Evolutionary conservation across 2,329 filamentous ascomycete genomes (phyloP).

Genomic region (Cladosporium sp.): DNA sequence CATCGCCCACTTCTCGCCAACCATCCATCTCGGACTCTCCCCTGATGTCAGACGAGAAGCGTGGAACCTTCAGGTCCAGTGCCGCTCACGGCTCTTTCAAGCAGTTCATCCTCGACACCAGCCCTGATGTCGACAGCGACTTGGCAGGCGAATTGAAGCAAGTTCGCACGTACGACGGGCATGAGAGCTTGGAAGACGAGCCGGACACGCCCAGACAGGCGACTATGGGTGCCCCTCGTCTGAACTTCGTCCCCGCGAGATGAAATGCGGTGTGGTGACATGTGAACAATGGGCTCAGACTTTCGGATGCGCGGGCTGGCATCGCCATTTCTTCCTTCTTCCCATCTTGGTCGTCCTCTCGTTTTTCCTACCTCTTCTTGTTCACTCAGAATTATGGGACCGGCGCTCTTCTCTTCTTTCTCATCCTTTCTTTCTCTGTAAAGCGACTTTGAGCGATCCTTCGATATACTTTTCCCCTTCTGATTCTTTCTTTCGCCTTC

Average conservation of each 20-base stretch:
- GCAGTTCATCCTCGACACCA: slow-evolving; percentile 13
- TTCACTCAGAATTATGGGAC: background rate
- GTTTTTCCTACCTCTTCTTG: no score
- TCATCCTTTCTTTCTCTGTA: background rate
- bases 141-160: slow-evolving; percentile 4
- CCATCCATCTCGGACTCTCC: slow-evolving; percentile 5
- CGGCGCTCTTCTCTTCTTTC: background rate
- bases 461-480: background rate
- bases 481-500: no score
- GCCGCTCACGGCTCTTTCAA: slow-evolving; percentile 5
- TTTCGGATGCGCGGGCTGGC: background rate
- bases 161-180: background rate
- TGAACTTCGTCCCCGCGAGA: background rate
- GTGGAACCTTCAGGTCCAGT: background rate
- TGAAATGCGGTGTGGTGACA: no score
- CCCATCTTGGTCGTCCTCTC: background rate
- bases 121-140: slow-evolving; percentile 3
- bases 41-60: background rate
- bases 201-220: slow-evolving; percentile 13
- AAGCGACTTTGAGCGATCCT: background rate
- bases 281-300: no score
- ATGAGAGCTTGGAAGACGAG: background rate
- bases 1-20: background rate
- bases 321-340: background rate
- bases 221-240: background rate